Conservation (phyloP, 495 filamentous ascomycete genomes). For the Tuber calosporum region DNA sequence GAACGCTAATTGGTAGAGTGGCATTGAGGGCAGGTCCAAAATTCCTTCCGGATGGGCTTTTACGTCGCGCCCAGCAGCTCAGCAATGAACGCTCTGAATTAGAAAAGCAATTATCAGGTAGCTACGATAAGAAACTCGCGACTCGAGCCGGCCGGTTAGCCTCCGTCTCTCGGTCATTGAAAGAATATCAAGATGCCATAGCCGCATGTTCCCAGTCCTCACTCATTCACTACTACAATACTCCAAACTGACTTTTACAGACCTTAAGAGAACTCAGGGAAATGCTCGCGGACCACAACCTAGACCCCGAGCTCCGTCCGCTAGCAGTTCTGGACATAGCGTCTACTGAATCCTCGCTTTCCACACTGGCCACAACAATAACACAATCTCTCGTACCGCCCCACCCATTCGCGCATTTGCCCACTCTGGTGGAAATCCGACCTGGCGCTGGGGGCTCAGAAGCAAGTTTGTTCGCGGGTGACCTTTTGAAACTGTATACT, state of each 20-base stretch:
- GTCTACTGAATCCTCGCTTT: slow-evolving; percentile 54
- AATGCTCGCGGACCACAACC: slow-evolving; percentile 53
- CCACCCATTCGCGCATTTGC: slow-evolving; percentile 89
- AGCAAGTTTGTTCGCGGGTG: slow-evolving; percentile 77
- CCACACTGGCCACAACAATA: slow-evolving; percentile 55
- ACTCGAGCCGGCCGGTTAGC: slow-evolving; percentile 72
- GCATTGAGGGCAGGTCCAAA: slow-evolving; percentile 46
- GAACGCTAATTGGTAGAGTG: neutral
- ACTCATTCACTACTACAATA: slow-evolving; percentile 22
- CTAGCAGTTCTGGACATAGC: slow-evolving; percentile 73
- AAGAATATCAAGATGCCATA: slow-evolving; percentile 56
- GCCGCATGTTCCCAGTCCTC: slow-evolving; percentile 11
- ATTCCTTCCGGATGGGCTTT: slow-evolving; percentile 46
- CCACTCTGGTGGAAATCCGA: slow-evolving; percentile 82
- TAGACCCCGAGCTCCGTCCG: slow-evolving; percentile 56
- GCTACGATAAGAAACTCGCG: slow-evolving; percentile 65
- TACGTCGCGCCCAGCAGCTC: slow-evolving; percentile 58
- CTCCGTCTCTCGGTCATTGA: slow-evolving; percentile 59
- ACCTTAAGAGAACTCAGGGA: slow-evolving; percentile 54
- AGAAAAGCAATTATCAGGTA: slow-evolving; percentile 50
- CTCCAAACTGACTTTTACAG: slow-evolving; percentile 46
- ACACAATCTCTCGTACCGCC: slow-evolving; percentile 70
- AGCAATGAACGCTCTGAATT: slow-evolving; percentile 61
- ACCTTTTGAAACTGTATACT: slow-evolving; percentile 84
- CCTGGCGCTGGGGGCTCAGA: slow-evolving; percentile 92